Evolutionary conservation across 2,329 filamentous ascomycete species (phyloP).

Genomic region (Aspergillus aculeatinus): DNA sequence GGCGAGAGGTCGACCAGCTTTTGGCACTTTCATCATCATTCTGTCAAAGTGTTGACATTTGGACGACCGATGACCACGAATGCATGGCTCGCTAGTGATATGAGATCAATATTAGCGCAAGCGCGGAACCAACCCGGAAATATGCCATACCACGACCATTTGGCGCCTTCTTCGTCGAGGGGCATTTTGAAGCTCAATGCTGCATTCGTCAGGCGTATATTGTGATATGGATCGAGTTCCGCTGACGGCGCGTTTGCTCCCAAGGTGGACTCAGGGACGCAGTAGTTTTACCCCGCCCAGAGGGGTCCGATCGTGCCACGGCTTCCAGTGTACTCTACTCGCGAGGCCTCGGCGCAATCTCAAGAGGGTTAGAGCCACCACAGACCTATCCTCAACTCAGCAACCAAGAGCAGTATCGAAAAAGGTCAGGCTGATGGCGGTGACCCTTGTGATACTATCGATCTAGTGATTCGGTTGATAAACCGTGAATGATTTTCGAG

Average conservation of each 20-base stretch:
- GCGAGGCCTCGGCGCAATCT: background rate
- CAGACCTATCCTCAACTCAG: background rate
- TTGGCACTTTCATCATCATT: constrained; percentile 51
- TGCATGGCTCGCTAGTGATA: constrained; percentile 45
- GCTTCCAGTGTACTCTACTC: background rate
- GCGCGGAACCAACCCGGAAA: no score
- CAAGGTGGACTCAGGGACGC: background rate
- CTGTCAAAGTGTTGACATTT: constrained; percentile 51
- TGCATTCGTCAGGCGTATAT: background rate
- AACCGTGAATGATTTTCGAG: background rate
- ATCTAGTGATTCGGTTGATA: no score
- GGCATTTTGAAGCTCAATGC: constrained; percentile 34
- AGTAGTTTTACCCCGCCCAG: constrained; percentile 2
- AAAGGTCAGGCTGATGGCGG: background rate
- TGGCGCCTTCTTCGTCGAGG: constrained; percentile 45
- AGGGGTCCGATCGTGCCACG: constrained; percentile 8
- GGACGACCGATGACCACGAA: constrained; percentile 50
- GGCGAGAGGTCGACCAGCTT: constrained; percentile 48
- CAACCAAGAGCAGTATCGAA: background rate
- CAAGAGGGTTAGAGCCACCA: background rate
- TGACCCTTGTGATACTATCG: background rate
- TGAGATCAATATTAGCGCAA: background rate
- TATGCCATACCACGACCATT: constrained; percentile 46
- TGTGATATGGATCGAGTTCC: background rate
- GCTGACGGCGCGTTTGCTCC: background rate